Evolutionary conservation across 2,329 filamentous ascomycete genomes (phyloP).

Genomic region (Onygena corvina): DNA sequence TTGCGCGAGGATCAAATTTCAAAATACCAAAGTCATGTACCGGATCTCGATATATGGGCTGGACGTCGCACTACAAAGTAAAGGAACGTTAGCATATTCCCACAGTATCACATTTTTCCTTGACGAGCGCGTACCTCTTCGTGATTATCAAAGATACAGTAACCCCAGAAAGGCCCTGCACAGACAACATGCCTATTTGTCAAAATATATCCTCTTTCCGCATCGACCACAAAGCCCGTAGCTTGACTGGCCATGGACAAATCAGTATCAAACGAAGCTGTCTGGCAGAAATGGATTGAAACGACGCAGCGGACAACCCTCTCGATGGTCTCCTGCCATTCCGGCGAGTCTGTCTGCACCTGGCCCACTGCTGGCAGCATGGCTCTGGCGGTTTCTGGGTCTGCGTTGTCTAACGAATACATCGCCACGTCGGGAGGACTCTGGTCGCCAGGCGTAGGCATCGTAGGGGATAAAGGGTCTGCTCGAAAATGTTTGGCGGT

Average conservation of each 20-base stretch:
- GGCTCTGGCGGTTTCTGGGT: constrained; percentile 31
- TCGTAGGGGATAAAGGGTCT: constrained; percentile 28
- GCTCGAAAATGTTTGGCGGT: constrained; percentile 45
- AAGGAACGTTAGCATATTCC: background rate
- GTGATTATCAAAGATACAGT: constrained; percentile 97
- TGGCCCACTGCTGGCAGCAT: constrained; percentile 9
- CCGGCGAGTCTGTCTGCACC: constrained; percentile 48
- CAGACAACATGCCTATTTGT: constrained; percentile 91
- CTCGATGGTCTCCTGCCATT: constrained; percentile 95
- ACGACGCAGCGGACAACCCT: constrained; percentile 90
- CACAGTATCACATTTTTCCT: too few species aligned
- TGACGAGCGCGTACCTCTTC: constrained; percentile 59
- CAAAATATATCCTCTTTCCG: constrained; percentile 77
- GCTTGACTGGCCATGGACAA: constrained; percentile 86
- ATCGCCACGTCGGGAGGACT: constrained; percentile 29
- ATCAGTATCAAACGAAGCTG: constrained; percentile 96
- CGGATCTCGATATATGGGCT: constrained; percentile 92
- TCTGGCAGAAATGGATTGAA: constrained; percentile 98
- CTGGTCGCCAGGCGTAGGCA: constrained; percentile 29
- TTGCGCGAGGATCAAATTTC: constrained; percentile 85
- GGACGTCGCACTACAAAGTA: constrained; percentile 64
- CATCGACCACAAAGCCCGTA: constrained; percentile 94
- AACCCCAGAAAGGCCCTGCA: constrained; percentile 92
- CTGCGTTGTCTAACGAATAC: constrained; percentile 25
- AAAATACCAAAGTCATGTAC: constrained; percentile 98